These are phyloP conservation scores for Orychophragmus violaceus DNA, from an alignment of 345 rosid species.

Conservation along the genomic window DNA sequence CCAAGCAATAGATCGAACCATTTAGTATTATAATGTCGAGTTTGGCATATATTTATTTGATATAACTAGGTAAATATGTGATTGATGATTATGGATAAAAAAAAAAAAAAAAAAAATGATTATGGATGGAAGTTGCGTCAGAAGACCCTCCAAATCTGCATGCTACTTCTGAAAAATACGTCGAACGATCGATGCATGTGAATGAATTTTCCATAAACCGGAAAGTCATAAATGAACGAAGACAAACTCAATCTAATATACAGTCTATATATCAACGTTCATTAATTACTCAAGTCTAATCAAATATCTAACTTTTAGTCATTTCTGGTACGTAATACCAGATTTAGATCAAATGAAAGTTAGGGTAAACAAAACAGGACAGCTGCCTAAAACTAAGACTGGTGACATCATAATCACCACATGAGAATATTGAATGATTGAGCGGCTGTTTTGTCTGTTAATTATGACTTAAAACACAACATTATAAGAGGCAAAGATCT, in stretches of 20 bases:
- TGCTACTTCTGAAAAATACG: not conserved
- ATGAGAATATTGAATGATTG: conserved; percentile 14
- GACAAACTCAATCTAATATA: not conserved
- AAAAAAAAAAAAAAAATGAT: too few relatives aligned
- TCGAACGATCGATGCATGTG: not conserved
- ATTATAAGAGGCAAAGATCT: conserved; percentile 9
- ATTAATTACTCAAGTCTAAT: not conserved
- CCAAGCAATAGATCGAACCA: not conserved
- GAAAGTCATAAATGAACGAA: conserved; percentile 6
- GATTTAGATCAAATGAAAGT: not conserved
- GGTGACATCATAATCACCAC: not conserved
- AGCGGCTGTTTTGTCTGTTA: not conserved
- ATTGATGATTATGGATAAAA: not conserved
- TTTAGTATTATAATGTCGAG: not conserved
- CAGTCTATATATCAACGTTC: not conserved
- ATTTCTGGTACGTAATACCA: conserved; percentile 7
- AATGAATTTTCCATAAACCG: not conserved
- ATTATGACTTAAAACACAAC: not conserved
- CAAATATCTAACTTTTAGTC: not conserved
- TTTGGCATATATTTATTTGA: not conserved
- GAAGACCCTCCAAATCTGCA: not conserved
- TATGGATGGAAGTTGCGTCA: not conserved
- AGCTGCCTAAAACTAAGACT: conserved; percentile 8
- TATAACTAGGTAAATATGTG: not conserved
- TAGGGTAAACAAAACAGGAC: conserved; percentile 6